Percentiles rank a stretch among this genome's conserved stretches.
These are phyloP conservation scores for Leccinellum luteum DNA, from an alignment of 768 basidiomycete species.

Conservation along the genomic window DNA sequence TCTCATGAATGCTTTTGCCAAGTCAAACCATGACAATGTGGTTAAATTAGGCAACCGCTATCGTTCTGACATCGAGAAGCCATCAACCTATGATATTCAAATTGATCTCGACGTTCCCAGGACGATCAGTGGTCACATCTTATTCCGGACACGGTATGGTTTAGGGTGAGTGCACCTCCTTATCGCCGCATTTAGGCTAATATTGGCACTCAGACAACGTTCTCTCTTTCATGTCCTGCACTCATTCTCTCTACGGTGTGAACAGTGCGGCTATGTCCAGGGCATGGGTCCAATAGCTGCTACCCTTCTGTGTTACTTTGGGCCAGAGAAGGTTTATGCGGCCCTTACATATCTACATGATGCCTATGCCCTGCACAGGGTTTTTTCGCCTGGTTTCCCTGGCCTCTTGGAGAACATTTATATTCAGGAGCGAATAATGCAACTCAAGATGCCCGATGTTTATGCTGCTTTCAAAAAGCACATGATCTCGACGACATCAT, in stretches of 20 bases:
- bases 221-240: constrained; percentile 95
- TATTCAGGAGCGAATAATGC: constrained; percentile 86
- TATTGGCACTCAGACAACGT: constrained; percentile 64
- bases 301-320: constrained; percentile 90
- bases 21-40: constrained; percentile 45
- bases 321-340: constrained; percentile 84
- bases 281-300: constrained; percentile 99
- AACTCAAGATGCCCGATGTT: constrained; percentile 86
- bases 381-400: constrained; percentile 94
- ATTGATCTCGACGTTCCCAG: constrained; percentile 97
- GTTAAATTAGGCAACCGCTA: constrained; percentile 48
- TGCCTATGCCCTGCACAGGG: constrained; percentile 78
- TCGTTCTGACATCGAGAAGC: constrained; percentile 64
- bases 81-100: constrained; percentile 91
- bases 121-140: constrained; percentile 91
- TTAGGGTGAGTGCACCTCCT: constrained; percentile 65
- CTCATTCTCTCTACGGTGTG: constrained; percentile 83
- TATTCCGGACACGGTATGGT: constrained; percentile 95
- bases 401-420: constrained; percentile 96
- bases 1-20: constrained; percentile 58
- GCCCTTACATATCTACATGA: constrained; percentile 88
- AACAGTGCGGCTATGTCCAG: constrained; percentile 91
- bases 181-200: constrained; percentile 9
- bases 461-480: constrained; percentile 83
- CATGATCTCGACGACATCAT: constrained; percentile 89